These are phyloP conservation scores for Colletotrichum graminicola DNA, from an alignment of 2,329 filamentous ascomycete species.

Conservation along the genomic window DNA sequence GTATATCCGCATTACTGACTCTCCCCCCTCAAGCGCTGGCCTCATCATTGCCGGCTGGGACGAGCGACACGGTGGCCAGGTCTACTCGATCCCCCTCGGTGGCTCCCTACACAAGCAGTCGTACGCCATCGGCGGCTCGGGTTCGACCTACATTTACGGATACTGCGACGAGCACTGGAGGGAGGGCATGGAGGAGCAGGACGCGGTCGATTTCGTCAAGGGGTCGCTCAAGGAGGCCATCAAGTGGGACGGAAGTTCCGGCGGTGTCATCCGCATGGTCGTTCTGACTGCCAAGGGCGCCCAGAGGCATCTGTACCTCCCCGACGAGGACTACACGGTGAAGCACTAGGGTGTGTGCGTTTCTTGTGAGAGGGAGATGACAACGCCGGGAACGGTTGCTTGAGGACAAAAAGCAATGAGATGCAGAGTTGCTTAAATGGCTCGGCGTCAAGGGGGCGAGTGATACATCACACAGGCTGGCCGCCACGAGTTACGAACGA, in stretches of 20 bases:
- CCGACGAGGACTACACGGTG: conserved; percentile 87
- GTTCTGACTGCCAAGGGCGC: conserved; percentile 92
- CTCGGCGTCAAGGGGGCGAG: conserved; percentile 13
- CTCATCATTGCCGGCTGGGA: conserved; percentile 99
- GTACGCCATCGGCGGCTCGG: conserved; percentile 95
- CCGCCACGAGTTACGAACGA: conserved; percentile 36
- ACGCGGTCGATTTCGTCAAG: conserved; percentile 94
- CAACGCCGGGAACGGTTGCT: background rate
- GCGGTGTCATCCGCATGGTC: conserved; percentile 97
- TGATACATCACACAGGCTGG: conserved; percentile 21
- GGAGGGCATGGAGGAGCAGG: conserved; percentile 92
- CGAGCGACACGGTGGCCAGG: conserved; percentile 92
- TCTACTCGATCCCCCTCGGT: conserved; percentile 96
- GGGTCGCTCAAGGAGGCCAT: conserved; percentile 92
- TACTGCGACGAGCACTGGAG: conserved; percentile 98
- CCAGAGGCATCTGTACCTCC: conserved; percentile 93
- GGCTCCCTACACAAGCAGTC: conserved; percentile 97
- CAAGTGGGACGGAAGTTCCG: conserved; percentile 99
- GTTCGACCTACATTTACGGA: conserved; percentile 99
- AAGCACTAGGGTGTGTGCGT: conserved; percentile 64
- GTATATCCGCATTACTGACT: background rate
- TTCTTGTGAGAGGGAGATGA: conserved; percentile 43
- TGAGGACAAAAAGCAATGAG: background rate
- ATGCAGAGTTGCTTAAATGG: background rate
- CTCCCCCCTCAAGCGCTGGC: conserved; percentile 74